phyloP scores from a whole-genome alignment of 305 asterid genomes.

The Fraxinus sp. region DNA sequence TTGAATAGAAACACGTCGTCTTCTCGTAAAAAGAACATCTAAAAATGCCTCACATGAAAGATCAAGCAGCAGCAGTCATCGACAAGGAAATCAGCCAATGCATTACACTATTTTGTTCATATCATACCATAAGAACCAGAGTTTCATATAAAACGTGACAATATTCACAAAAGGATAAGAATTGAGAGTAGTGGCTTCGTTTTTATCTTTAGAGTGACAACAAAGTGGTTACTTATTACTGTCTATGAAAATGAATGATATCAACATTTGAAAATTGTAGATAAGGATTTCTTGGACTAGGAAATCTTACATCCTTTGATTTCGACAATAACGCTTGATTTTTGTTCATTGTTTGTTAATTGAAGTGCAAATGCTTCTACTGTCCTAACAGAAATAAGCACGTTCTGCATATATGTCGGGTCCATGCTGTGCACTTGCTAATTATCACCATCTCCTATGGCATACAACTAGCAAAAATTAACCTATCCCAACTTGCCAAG shows the following conservation, averaged over 20 bases:
- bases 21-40: not conserved
- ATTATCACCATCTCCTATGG: not conserved
- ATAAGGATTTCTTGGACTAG: not conserved
- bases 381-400: not conserved
- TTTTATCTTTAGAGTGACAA: not conserved
- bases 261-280: not conserved
- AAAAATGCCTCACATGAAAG: not conserved
- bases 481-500: not conserved
- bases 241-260: not conserved
- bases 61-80: not conserved
- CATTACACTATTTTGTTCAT: not conserved
- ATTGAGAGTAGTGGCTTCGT: not conserved
- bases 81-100: not conserved
- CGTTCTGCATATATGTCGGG: not conserved
- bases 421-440: not conserved
- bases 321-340: not conserved
- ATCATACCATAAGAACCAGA: not conserved
- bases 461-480: not conserved
- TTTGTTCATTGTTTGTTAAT: not conserved
- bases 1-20: not conserved
- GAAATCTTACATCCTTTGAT: conserved; percentile 2
- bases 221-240: not conserved
- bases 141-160: not conserved
- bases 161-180: not conserved
- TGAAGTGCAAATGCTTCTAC: conserved; percentile 6